Percentiles rank a stretch among this genome's conserved stretches.
Conservation (phyloP, 2,329 filamentous ascomycete genomes). For the Phialophora expanda region DNA sequence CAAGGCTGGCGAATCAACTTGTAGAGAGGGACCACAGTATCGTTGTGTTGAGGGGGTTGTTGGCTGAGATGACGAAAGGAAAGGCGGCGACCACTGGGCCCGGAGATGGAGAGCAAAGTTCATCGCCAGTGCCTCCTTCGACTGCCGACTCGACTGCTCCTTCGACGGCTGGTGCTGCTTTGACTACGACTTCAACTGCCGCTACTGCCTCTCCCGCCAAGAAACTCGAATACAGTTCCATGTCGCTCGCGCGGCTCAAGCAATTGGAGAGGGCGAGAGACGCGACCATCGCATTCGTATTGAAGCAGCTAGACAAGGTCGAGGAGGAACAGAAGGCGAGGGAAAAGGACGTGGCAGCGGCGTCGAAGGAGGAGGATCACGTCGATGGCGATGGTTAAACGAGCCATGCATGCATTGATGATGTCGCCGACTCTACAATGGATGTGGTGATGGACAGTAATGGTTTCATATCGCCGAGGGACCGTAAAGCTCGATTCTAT, state of each 20-base stretch:
- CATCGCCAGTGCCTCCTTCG: neutral
- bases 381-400: neutral
- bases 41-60: conserved; percentile 51
- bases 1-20: conserved; percentile 49
- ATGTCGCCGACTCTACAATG: neutral
- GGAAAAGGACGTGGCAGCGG: neutral
- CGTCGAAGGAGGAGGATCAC: neutral
- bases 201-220: conserved; percentile 39
- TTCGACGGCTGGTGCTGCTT: neutral
- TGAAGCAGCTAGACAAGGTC: conserved; percentile 59
- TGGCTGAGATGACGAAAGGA: conserved; percentile 49
- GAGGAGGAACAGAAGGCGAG: conserved; percentile 46
- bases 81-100: neutral
- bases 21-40: conserved; percentile 57
- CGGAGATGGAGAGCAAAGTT: neutral
- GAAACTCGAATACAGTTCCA: conserved; percentile 48
- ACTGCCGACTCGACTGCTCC: neutral
- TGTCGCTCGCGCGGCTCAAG: conserved; percentile 47
- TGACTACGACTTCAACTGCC: no score
- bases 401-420: no score
- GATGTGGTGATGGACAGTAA: neutral
- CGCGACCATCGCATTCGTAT: conserved; percentile 58
- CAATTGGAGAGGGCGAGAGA: conserved; percentile 60
- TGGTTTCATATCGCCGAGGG: no score
- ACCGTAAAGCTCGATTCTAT: neutral